phyloP scores from a whole-genome alignment of 345 rosid species.

The Nasturtium officinale region DNA sequence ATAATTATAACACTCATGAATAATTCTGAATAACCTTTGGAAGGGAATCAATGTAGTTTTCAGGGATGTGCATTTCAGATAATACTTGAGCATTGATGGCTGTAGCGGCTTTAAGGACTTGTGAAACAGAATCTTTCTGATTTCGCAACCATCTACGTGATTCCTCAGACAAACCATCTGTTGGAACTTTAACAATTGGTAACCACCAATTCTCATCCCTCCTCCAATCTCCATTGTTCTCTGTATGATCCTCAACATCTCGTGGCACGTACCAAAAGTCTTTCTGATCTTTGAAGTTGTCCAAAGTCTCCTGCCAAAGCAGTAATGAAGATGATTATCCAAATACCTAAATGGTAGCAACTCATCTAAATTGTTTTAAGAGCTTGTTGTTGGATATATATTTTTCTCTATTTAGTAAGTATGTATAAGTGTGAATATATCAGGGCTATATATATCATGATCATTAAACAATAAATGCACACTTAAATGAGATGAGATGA shows the following conservation, averaged over 20 bases:
- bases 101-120: slow-evolving; percentile 88
- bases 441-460: neutral
- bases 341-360: neutral
- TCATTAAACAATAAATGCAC: neutral
- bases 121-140: slow-evolving; percentile 86
- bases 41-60: slow-evolving; percentile 82
- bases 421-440: neutral
- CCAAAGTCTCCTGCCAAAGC: slow-evolving; percentile 65
- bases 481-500: neutral
- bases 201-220: slow-evolving; percentile 89
- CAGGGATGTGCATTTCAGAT: slow-evolving; percentile 88
- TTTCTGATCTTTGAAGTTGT: slow-evolving; percentile 63
- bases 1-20: neutral
- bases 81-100: slow-evolving; percentile 82
- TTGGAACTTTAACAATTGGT: slow-evolving; percentile 74
- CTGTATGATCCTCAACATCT: slow-evolving; percentile 51
- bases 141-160: slow-evolving; percentile 61
- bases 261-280: slow-evolving; percentile 91
- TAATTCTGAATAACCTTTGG: slow-evolving; percentile 65
- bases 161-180: slow-evolving; percentile 62
- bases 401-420: neutral
- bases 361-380: neutral
- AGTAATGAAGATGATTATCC: neutral
- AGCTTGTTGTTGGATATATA: no score
- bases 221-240: slow-evolving; percentile 47